Percentiles rank a stretch among this genome's conserved stretches.
phyloP scores from a whole-genome alignment of 73 alveolate genomes.

The Paraurostyla sp. region DNA sequence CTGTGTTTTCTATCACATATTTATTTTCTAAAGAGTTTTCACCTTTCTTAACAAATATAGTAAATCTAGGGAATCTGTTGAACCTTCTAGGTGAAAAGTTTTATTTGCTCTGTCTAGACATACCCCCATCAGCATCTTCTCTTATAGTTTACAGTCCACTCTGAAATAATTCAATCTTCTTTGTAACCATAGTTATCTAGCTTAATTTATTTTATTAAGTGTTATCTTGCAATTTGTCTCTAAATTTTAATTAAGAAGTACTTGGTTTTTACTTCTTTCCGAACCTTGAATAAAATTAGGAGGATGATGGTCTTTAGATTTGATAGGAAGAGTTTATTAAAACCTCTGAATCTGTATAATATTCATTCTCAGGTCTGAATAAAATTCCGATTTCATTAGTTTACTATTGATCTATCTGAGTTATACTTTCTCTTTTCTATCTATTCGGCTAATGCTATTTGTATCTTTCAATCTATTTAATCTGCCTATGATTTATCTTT shows the following conservation, averaged over 20 bases:
- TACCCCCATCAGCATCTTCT: conserved; percentile 27
- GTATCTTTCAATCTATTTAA: not conserved
- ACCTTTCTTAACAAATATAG: conserved; percentile 63
- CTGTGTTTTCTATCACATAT: conserved; percentile 65
- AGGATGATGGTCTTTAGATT: too few species aligned
- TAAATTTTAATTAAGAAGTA: not conserved
- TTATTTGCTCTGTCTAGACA: not conserved
- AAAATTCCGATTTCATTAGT: not conserved
- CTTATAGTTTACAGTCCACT: not conserved
- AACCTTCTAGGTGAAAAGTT: conserved; percentile 71
- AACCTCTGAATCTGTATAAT: conserved; percentile 22
- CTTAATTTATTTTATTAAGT: not conserved
- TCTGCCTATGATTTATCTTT: too few species aligned
- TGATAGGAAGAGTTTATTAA: not conserved
- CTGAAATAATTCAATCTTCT: not conserved
- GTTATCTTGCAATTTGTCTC: not conserved
- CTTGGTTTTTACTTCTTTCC: too few species aligned
- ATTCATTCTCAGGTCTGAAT: conserved; percentile 14
- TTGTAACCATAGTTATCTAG: not conserved
- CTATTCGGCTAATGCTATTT: not conserved
- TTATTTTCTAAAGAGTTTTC: conserved; percentile 6
- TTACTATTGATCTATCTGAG: not conserved
- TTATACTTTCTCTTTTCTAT: not conserved
- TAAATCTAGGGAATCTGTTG: conserved; percentile 76
- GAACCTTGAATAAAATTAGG: too few species aligned